phyloP scores from a whole-genome alignment of 371 early-diverging fungal genomes.

The Umbelopsis sp. region DNA sequence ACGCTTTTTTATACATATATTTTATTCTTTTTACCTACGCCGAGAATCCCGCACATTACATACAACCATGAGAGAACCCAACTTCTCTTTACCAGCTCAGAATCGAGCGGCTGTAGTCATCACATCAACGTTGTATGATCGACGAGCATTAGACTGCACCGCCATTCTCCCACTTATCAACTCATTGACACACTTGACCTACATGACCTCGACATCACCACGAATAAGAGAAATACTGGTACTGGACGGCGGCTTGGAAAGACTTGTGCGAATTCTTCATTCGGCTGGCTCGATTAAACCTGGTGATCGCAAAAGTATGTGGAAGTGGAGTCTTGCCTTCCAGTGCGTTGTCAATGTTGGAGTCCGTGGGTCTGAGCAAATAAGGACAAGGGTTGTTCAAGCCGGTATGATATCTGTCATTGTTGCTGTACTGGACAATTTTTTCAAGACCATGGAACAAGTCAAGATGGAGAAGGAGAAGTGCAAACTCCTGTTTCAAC shows the following conservation, averaged over 20 bases:
- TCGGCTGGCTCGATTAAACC: conserved; percentile 50
- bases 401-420: conserved; percentile 80
- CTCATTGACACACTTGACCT: conserved; percentile 82
- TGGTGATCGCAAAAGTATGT: conserved; percentile 66
- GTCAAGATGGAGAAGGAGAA: conserved; percentile 59
- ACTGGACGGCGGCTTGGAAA: conserved; percentile 86
- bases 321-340: conserved; percentile 82
- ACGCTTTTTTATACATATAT: too few relatives aligned
- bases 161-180: conserved; percentile 82
- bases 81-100: conserved; percentile 70
- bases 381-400: conserved; percentile 82
- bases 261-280: conserved; percentile 75
- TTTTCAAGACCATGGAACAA: conserved; percentile 58
- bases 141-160: conserved; percentile 86
- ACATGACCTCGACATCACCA: conserved; percentile 78
- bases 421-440: conserved; percentile 74
- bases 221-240: conserved; percentile 78
- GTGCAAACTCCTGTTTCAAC: conserved; percentile 39
- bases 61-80: conserved; percentile 73
- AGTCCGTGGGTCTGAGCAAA: conserved; percentile 77
- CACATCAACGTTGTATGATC: conserved; percentile 79
- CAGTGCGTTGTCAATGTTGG: conserved; percentile 86
- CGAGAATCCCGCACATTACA: conserved; percentile 20
- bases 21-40: neutral
- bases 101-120: conserved; percentile 79